These are phyloP conservation scores for Emericellopsis terricola DNA, from an alignment of 495 filamentous ascomycete genomes.

Conservation along the genomic window DNA sequence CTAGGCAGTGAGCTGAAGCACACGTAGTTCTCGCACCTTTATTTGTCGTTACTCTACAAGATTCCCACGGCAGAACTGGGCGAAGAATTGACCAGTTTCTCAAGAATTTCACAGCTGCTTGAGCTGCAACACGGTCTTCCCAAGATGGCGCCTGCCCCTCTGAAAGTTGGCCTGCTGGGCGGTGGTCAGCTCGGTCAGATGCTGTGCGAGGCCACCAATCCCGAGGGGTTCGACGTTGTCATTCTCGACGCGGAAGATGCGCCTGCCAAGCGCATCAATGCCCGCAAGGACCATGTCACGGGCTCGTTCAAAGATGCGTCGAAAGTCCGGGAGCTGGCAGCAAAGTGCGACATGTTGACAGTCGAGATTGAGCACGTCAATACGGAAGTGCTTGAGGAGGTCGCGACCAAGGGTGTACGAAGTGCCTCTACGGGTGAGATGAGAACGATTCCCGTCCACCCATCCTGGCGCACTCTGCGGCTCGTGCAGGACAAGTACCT, in stretches of 20 bases:
- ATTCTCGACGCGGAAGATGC: constrained; percentile 64
- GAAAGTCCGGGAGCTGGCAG: constrained; percentile 60
- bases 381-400: constrained; percentile 75
- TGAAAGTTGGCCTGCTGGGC: constrained; percentile 24
- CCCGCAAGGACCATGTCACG: constrained; percentile 51
- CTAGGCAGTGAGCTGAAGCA: too few species aligned
- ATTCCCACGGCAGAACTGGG: too few species aligned
- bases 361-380: constrained; percentile 98
- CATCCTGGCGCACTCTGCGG: constrained; percentile 74
- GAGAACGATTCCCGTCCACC: constrained; percentile 45
- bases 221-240: constrained; percentile 62
- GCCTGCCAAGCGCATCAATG: constrained; percentile 84
- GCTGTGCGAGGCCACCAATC: constrained; percentile 84
- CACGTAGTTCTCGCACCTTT: too few species aligned
- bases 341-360: constrained; percentile 65
- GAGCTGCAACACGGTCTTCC: background rate
- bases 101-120: too few species aligned
- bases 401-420: constrained; percentile 35
- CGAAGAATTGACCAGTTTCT: too few species aligned
- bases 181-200: constrained; percentile 82
- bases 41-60: too few species aligned
- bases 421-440: constrained; percentile 26
- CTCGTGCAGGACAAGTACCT: constrained; percentile 92
- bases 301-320: constrained; percentile 72
- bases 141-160: too few species aligned